A percentile compares a stretch with the other conserved stretches of the same genome.
Conservation (phyloP, 2,329 filamentous ascomycete species). For the Ophiostoma sp. region DNA sequence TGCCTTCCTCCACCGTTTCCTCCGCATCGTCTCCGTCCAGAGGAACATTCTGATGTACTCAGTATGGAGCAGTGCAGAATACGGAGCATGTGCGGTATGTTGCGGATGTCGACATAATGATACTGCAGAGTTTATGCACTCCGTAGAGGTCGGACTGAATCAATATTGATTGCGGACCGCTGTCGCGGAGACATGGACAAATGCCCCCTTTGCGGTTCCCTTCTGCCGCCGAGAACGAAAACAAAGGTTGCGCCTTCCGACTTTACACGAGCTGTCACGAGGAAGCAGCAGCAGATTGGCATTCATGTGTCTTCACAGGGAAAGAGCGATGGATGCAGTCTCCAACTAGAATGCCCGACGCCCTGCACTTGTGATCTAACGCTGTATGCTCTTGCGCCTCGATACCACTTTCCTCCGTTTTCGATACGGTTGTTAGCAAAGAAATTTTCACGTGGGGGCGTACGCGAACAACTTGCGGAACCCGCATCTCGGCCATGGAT, state of each 20-base stretch:
- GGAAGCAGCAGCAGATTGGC: slow-evolving; percentile 2
- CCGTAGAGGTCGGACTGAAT: background rate
- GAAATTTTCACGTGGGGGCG: slow-evolving; percentile 1
- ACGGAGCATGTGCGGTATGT: slow-evolving; percentile 10
- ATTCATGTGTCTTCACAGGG: background rate
- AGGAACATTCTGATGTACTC: background rate
- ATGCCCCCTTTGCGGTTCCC: slow-evolving; percentile 10
- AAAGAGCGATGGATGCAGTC: background rate
- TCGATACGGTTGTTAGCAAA: background rate
- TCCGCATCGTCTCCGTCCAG: slow-evolving; percentile 3
- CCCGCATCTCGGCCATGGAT: background rate
- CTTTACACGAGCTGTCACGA: slow-evolving; percentile 3
- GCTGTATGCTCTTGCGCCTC: background rate
- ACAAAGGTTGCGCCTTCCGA: slow-evolving; percentile 8
- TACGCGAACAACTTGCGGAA: background rate
- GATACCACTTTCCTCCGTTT: background rate
- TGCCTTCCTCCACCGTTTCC: background rate
- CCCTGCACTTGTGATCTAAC: background rate
- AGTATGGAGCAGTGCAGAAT: background rate
- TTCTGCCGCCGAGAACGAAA: slow-evolving; percentile 12
- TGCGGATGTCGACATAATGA: background rate
- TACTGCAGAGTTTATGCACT: background rate
- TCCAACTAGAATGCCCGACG: background rate
- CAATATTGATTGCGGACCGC: slow-evolving; percentile 8
- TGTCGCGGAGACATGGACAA: slow-evolving; percentile 10